These are phyloP conservation scores for Ascomycota sp. DNA, from an alignment of 2,329 filamentous ascomycete species.

Conservation along the genomic window DNA sequence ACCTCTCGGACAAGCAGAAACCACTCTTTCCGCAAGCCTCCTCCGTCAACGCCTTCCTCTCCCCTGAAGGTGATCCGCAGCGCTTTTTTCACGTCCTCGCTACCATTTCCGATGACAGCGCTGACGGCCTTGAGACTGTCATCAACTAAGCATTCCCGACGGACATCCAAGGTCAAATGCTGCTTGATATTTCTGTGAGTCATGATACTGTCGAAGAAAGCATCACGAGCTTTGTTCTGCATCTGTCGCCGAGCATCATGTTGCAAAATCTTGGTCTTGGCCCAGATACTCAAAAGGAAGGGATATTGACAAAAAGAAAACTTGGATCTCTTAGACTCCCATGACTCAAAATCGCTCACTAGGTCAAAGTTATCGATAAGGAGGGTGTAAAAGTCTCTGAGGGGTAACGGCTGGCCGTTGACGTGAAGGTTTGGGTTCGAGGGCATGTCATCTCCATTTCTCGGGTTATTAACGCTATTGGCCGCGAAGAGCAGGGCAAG, in stretches of 20 bases:
- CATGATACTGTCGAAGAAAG: constrained; percentile 79
- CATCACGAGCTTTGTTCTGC: constrained; percentile 70
- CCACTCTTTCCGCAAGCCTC: constrained; percentile 84
- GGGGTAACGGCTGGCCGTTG: constrained; percentile 49
- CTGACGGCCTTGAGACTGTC: constrained; percentile 73
- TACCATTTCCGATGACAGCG: constrained; percentile 59
- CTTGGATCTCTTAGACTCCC: constrained; percentile 54
- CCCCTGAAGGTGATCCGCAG: constrained; percentile 68
- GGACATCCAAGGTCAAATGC: constrained; percentile 56
- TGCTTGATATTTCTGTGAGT: constrained; percentile 54
- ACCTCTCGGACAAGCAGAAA: constrained; percentile 77
- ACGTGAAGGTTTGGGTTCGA: constrained; percentile 9
- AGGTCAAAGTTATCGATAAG: constrained; percentile 74
- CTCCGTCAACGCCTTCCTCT: constrained; percentile 81
- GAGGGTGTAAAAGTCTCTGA: constrained; percentile 74
- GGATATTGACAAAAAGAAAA: constrained; percentile 88
- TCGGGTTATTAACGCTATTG: constrained; percentile 36
- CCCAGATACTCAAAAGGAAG: constrained; percentile 77
- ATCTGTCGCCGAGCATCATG: constrained; percentile 77
- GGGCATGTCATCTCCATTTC: constrained; percentile 9
- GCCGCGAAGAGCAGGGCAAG: constrained; percentile 67
- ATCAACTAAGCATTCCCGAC: constrained; percentile 71
- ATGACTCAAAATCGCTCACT: constrained; percentile 67
- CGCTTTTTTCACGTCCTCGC: constrained; percentile 79
- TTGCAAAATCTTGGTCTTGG: constrained; percentile 79